phyloP scores from a whole-genome alignment of 495 filamentous ascomycete genomes.

The Aspergillus funiculosus region DNA sequence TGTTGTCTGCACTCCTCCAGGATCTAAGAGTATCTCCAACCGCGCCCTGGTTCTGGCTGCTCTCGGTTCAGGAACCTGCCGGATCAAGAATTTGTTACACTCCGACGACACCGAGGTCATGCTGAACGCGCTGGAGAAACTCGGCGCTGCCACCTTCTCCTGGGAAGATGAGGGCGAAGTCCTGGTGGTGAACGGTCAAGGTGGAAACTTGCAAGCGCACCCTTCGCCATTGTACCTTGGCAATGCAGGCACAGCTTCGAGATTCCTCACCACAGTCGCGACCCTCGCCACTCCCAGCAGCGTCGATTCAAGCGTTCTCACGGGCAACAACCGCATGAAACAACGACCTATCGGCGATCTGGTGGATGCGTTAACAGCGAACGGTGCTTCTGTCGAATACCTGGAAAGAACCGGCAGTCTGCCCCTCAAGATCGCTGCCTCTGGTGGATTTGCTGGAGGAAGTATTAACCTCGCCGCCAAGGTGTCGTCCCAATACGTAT shows the following conservation, averaged over 20 bases:
- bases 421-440: slow-evolving; percentile 76
- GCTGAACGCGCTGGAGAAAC: slow-evolving; percentile 75
- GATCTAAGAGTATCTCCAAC: slow-evolving; percentile 98
- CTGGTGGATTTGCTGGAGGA: slow-evolving; percentile 82
- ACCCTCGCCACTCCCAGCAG: slow-evolving; percentile 66
- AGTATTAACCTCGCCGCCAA: slow-evolving; percentile 88
- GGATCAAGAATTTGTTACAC: slow-evolving; percentile 86
- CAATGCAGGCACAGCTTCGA: slow-evolving; percentile 92
- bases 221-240: slow-evolving; percentile 79
- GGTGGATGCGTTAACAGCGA: slow-evolving; percentile 82
- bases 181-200: slow-evolving; percentile 83
- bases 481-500: slow-evolving; percentile 96
- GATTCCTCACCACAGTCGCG: slow-evolving; percentile 91
- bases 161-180: slow-evolving; percentile 93
- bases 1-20: slow-evolving; percentile 78
- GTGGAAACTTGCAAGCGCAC: slow-evolving; percentile 75
- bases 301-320: slow-evolving; percentile 68
- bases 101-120: slow-evolving; percentile 97
- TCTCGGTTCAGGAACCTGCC: slow-evolving; percentile 78
- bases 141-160: slow-evolving; percentile 84
- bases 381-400: slow-evolving; percentile 79
- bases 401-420: slow-evolving; percentile 71
- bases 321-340: slow-evolving; percentile 96
- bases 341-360: slow-evolving; percentile 86
- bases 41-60: slow-evolving; percentile 88